Evolutionary conservation across 768 basidiomycete species (phyloP), one percentile per base, ranked within the genome.

Genomic region (Suillus paluster): DNA sequence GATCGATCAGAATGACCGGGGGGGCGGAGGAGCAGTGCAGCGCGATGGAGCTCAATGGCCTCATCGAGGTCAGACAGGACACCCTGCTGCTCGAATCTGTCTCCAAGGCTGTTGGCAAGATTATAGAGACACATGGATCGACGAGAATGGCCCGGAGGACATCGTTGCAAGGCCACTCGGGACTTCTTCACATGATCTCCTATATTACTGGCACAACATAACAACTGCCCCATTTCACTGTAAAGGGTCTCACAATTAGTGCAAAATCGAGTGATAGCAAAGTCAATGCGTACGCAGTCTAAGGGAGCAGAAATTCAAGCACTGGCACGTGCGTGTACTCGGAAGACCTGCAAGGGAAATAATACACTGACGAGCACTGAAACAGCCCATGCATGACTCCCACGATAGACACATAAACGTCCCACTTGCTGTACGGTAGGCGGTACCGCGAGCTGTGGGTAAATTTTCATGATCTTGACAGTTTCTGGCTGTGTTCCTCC

Each of bases 51-150:
- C 4, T 30, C 30, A 30, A 30, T 30, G 30, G 30, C 30, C 30
- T 30, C 33, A 27, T 63, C 64, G 10, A 67, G 48, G 53, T 68
- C 69, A 23, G 41, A n/a, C 4, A 36, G 27, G 14, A 34, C 23
- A 27, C 66, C 56, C 21, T n/a, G 27, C 54, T 64, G 62, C 21
- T 54, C 25, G 54, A 68, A 70, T 33, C 64, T 60, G 19, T 17
- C 25, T 4, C n/a, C 34, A 23, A 68, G 61, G 12, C 44, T 45
- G 38, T 21, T 57, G 23, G 65, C 70, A 9, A 67, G 60, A 39
- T 58, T 68, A 36, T 64, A 61, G 23, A 70, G 50, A 17, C 5
- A 14, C 50, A 21, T 2, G 6, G 50, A 30, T 7, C 50, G 50
- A 17, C 23, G 17, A n/a, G 23, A 33, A 54, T 54, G 30, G 11